Conservation (phyloP, 129 eudicot species). For the Saposhnikovia divaricata region DNA sequence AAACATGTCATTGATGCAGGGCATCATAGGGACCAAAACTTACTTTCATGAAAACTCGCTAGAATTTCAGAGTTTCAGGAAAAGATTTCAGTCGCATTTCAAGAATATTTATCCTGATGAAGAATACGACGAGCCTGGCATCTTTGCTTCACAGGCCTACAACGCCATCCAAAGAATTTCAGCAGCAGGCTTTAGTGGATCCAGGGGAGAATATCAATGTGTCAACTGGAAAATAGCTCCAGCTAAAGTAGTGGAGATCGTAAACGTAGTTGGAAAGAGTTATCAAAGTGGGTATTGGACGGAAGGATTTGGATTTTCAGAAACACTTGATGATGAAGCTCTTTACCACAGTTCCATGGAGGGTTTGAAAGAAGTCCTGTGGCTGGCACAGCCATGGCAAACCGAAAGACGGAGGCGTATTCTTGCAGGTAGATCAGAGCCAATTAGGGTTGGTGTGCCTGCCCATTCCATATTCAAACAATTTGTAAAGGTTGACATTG, state of each 20-base stretch:
- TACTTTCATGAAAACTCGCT: not conserved
- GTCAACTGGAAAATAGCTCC: not conserved
- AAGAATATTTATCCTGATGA: not conserved
- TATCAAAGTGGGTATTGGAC: slow-evolving; percentile 7
- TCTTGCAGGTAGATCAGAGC: slow-evolving; percentile 2
- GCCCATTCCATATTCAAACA: not conserved
- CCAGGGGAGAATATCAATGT: not conserved
- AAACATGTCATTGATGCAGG: not conserved
- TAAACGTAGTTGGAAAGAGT: not conserved
- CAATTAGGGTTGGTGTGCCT: not conserved
- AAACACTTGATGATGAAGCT: not conserved
- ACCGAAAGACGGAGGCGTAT: not conserved
- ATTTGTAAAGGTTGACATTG: not conserved
- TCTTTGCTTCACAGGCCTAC: not conserved
- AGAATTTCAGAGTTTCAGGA: not conserved
- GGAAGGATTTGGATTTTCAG: slow-evolving; percentile 6
- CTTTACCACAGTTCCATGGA: not conserved
- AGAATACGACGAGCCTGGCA: not conserved
- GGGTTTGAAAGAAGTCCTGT: not conserved
- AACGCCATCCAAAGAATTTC: not conserved
- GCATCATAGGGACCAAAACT: not conserved
- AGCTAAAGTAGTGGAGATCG: not conserved
- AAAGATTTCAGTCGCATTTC: not conserved
- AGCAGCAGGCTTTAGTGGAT: not conserved
- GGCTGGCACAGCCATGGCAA: slow-evolving; percentile 1